phyloP scores from a whole-genome alignment of 495 filamentous ascomycete species.

The Cercophora samala region DNA sequence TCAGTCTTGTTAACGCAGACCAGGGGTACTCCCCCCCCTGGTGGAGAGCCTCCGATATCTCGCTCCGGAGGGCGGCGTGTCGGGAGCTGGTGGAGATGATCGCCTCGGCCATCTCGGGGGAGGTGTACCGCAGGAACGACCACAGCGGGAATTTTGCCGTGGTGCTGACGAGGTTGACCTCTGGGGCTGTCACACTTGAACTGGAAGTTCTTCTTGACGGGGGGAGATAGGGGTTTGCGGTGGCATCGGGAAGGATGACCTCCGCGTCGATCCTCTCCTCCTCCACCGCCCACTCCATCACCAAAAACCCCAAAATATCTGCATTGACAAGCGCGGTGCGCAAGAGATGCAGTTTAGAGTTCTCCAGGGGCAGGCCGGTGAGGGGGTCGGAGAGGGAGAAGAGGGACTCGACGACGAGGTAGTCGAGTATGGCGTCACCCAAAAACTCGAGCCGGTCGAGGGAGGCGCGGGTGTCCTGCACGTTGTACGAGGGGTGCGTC shows the following conservation, averaged over 20 bases:
- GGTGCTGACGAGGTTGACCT: conserved; percentile 13
- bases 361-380: conserved; percentile 45
- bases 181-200: conserved; percentile 6
- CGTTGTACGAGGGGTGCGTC: conserved; percentile 71
- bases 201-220: background rate
- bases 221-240: background rate
- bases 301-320: conserved; percentile 82
- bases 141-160: conserved; percentile 51
- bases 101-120: conserved; percentile 38
- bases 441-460: conserved; percentile 90
- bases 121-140: conserved; percentile 64
- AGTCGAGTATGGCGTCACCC: conserved; percentile 84
- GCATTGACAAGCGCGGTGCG: conserved; percentile 78
- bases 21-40: conserved; percentile 64
- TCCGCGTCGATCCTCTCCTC: conserved; percentile 33
- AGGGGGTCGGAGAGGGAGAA: conserved; percentile 25
- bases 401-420: conserved; percentile 57
- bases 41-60: conserved; percentile 45
- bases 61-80: conserved; percentile 47
- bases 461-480: conserved; percentile 48
- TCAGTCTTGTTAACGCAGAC: conserved; percentile 61
- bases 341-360: conserved; percentile 68
- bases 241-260: background rate
- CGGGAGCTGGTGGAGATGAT: conserved; percentile 46
- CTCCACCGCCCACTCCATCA: conserved; percentile 53